A percentile compares a stretch with the other conserved stretches of the same genome.
phyloP scores from a whole-genome alignment of 495 filamentous ascomycete species.

The Aspergillus wentii region DNA sequence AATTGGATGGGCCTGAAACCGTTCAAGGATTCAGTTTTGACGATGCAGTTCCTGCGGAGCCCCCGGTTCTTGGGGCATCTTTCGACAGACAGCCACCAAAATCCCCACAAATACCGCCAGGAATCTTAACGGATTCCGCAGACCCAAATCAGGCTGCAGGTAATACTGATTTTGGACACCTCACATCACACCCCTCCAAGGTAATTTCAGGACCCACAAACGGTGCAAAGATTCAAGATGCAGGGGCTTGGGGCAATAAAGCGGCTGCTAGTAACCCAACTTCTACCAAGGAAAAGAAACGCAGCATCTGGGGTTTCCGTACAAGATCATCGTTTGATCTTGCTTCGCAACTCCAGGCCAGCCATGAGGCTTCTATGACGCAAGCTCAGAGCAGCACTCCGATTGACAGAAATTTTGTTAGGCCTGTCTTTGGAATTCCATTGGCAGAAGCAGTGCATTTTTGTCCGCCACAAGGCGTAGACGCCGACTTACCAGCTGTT shows the following conservation, averaged over 20 bases:
- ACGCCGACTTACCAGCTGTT: constrained; percentile 80
- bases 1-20: constrained; percentile 38
- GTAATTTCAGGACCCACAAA: constrained; percentile 86
- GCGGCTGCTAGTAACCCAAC: constrained; percentile 29
- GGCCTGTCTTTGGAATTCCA: constrained; percentile 81
- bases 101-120: constrained; percentile 25
- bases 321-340: constrained; percentile 60
- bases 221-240: constrained; percentile 78
- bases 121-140: constrained; percentile 19
- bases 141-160: constrained; percentile 23
- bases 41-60: constrained; percentile 67
- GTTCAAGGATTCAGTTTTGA: constrained; percentile 84
- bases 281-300: constrained; percentile 73
- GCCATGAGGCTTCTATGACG: constrained; percentile 30
- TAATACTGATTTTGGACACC: constrained; percentile 12
- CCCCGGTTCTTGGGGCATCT: constrained; percentile 57
- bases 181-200: constrained; percentile 41
- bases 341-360: constrained; percentile 32
- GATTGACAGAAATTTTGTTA: constrained; percentile 51
- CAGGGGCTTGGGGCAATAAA: constrained; percentile 83
- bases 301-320: constrained; percentile 92
- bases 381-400: constrained; percentile 34
- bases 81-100: constrained; percentile 30
- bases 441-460: constrained; percentile 81
- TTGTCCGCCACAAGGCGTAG: constrained; percentile 65